phyloP scores from a whole-genome alignment of 768 basidiomycete species.

The Tremella mesenterica region DNA sequence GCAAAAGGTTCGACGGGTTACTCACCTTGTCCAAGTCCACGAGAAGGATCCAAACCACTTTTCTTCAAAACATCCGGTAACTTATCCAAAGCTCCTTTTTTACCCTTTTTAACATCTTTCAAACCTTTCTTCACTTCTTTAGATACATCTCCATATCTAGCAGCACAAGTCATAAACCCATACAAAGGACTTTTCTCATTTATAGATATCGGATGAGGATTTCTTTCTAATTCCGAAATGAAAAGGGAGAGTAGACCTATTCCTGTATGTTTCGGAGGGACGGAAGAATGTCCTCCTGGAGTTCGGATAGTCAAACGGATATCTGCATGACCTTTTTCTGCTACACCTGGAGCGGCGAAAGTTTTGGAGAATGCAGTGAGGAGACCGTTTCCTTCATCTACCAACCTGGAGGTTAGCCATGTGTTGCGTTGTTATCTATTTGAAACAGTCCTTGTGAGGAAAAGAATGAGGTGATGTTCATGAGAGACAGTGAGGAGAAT shows the following conservation, averaged over 20 bases:
- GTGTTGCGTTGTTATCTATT: no score
- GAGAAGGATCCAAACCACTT: constrained; percentile 2
- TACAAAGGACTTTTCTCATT: constrained; percentile 22
- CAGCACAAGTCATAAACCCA: constrained; percentile 55
- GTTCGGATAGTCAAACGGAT: constrained; percentile 26
- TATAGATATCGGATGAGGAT: constrained; percentile 49
- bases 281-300: constrained; percentile 73
- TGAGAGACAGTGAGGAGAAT: no score
- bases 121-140: constrained; percentile 47
- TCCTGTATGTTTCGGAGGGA: constrained; percentile 72
- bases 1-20: no score
- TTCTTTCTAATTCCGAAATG: constrained; percentile 58
- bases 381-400: constrained; percentile 75
- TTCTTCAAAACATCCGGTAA: constrained; percentile 8
- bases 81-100: constrained; percentile 12
- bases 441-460: no score
- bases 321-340: constrained; percentile 40
- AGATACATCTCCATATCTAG: constrained; percentile 55
- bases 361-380: constrained; percentile 19
- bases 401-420: no score
- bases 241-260: constrained; percentile 66
- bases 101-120: constrained; percentile 1
- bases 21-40: no score
- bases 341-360: constrained; percentile 39
- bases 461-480: no score